These are phyloP conservation scores for Globisporangium splendens DNA, from an alignment of 352 stramenopile genomes.

Conservation along the genomic window DNA sequence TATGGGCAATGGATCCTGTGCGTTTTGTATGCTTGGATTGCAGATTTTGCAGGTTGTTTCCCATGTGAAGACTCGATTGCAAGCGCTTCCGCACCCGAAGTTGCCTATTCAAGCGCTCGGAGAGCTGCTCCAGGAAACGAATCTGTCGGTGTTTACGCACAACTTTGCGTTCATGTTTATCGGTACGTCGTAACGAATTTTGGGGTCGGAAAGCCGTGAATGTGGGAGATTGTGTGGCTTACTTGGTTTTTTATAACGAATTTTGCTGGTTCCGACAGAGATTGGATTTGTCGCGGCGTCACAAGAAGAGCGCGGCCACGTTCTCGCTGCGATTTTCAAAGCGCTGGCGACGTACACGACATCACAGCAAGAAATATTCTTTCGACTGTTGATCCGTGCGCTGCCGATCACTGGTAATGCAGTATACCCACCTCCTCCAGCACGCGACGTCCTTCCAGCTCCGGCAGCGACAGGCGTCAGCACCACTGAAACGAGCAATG, in stretches of 20 bases:
- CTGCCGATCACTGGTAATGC: constrained; percentile 32
- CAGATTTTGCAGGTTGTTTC: constrained; percentile 72
- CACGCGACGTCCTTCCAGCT: constrained; percentile 6
- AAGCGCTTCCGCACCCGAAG: constrained; percentile 37
- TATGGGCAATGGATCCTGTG: background rate
- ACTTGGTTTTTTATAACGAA: background rate
- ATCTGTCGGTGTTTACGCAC: constrained; percentile 50
- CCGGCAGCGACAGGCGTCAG: background rate
- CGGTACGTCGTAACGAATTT: constrained; percentile 22
- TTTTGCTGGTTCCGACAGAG: constrained; percentile 26
- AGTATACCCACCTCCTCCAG: constrained; percentile 13
- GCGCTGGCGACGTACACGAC: constrained; percentile 27
- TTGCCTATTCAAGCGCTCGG: constrained; percentile 53
- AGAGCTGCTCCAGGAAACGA: constrained; percentile 31
- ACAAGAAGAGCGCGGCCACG: constrained; percentile 31
- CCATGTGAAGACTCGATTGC: constrained; percentile 71
- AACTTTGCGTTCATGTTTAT: constrained; percentile 79
- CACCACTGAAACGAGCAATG: background rate
- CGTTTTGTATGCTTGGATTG: background rate
- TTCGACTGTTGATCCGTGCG: constrained; percentile 50
- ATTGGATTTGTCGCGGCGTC: constrained; percentile 56
- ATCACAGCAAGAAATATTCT: constrained; percentile 60
- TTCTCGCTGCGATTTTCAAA: constrained; percentile 33
- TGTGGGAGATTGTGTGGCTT: background rate
- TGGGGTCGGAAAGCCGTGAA: background rate